Conservation (phyloP, 345 rosid species). For the Conringia planisiliqua region DNA sequence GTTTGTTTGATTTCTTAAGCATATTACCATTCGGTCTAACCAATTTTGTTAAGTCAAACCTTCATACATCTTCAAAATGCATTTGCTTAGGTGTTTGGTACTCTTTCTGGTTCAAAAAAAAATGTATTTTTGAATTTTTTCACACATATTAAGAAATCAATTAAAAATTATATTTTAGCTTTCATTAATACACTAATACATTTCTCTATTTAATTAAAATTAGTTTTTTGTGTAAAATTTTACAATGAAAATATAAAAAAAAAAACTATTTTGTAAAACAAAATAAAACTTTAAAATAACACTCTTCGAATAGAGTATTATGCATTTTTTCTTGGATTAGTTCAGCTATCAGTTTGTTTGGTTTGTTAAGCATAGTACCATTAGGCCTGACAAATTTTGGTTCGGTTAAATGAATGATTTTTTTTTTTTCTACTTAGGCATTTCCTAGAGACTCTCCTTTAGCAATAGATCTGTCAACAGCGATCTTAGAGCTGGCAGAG, state of each 20-base stretch:
- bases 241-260: no score
- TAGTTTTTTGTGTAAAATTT: no score
- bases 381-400: not conserved
- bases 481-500: conserved; percentile 78
- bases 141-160: no score
- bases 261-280: no score
- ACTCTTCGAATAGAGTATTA: no score
- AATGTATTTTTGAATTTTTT: no score
- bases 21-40: not conserved
- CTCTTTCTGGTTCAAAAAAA: no score
- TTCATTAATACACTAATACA: no score
- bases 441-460: conserved; percentile 92
- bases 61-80: not conserved
- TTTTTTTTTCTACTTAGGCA: conserved; percentile 40
- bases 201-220: no score
- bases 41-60: not conserved
- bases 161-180: no score
- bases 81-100: not conserved
- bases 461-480: conserved; percentile 79
- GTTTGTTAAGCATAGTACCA: not conserved
- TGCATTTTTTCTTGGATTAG: not conserved
- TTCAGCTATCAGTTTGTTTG: not conserved
- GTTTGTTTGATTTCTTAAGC: not conserved
- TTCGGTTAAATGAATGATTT: not conserved
- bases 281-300: no score